Conservation (phyloP, 257 asterid species). For the Dorcoceras hygrometricum region DNA sequence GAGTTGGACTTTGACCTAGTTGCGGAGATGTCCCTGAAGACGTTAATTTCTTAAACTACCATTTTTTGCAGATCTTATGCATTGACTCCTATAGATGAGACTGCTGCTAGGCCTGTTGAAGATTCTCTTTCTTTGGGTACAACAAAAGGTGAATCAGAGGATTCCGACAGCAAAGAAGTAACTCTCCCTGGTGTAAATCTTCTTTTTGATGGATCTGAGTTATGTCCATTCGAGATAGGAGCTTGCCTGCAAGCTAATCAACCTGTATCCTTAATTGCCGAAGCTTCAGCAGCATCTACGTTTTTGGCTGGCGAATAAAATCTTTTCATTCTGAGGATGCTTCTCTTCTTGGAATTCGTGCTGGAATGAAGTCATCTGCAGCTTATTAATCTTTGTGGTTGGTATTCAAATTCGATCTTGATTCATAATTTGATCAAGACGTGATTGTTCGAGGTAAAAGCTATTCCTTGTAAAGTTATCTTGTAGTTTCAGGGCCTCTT, state of each 20-base stretch:
- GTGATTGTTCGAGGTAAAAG: conserved; percentile 24
- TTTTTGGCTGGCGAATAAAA: conserved; percentile 50
- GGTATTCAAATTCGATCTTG: conserved; percentile 17
- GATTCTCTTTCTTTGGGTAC: conserved; percentile 52
- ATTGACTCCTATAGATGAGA: conserved; percentile 67
- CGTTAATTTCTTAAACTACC: conserved; percentile 12
- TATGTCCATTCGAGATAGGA: conserved; percentile 90
- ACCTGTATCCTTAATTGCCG: conserved; percentile 83
- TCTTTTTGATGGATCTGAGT: conserved; percentile 84
- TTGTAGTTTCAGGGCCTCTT: background rate
- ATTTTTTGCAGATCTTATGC: conserved; percentile 79
- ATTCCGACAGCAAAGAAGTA: conserved; percentile 80
- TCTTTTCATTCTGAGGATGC: background rate
- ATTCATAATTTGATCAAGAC: conserved; percentile 22
- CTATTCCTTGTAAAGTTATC: background rate
- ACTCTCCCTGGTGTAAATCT: conserved; percentile 89
- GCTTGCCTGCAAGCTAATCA: conserved; percentile 99
- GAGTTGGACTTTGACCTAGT: background rate
- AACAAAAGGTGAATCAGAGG: conserved; percentile 69
- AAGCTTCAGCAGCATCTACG: conserved; percentile 83
- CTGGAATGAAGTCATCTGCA: conserved; percentile 21
- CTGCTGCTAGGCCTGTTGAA: conserved; percentile 55
- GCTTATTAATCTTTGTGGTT: conserved; percentile 14
- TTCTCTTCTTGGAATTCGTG: conserved; percentile 18
- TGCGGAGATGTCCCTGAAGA: background rate